These are phyloP conservation scores for Mercurialis annua DNA, from an alignment of 345 rosid genomes.

Conservation along the genomic window DNA sequence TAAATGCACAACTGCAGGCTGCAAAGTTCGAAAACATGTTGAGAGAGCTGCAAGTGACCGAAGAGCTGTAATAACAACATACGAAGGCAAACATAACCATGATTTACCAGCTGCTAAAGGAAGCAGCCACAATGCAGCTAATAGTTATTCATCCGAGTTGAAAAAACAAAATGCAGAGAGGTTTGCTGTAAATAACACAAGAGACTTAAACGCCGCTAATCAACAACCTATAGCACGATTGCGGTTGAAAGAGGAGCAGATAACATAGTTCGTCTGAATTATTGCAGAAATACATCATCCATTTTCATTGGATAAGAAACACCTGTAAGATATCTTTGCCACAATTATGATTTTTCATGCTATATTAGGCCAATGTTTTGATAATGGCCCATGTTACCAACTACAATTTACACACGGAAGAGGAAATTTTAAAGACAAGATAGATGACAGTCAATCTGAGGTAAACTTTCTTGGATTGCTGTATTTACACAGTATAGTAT, in stretches of 20 bases:
- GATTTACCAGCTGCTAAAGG: constrained; percentile 66
- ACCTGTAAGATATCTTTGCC: constrained; percentile 8
- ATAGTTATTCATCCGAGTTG: constrained; percentile 16
- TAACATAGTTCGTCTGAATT: constrained; percentile 24
- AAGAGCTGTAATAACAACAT: constrained; percentile 83
- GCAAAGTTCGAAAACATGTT: constrained; percentile 90
- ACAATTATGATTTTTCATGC: constrained; percentile 2
- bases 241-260: constrained; percentile 64
- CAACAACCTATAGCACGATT: constrained; percentile 52
- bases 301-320: constrained; percentile 12
- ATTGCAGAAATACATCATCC: background rate
- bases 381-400: background rate
- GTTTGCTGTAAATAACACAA: constrained; percentile 21
- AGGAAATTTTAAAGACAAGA: background rate
- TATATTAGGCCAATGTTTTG: constrained; percentile 14
- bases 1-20: constrained; percentile 76
- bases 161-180: constrained; percentile 24
- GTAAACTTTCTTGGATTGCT: background rate
- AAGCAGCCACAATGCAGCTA: constrained; percentile 37
- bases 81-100: constrained; percentile 91
- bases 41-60: constrained; percentile 86
- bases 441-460: background rate
- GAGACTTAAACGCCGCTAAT: constrained; percentile 26
- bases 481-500: constrained; percentile 10
- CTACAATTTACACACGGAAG: background rate